phyloP scores from a whole-genome alignment of 2,329 filamentous ascomycete genomes.

The Colletotrichum zoysiae region DNA sequence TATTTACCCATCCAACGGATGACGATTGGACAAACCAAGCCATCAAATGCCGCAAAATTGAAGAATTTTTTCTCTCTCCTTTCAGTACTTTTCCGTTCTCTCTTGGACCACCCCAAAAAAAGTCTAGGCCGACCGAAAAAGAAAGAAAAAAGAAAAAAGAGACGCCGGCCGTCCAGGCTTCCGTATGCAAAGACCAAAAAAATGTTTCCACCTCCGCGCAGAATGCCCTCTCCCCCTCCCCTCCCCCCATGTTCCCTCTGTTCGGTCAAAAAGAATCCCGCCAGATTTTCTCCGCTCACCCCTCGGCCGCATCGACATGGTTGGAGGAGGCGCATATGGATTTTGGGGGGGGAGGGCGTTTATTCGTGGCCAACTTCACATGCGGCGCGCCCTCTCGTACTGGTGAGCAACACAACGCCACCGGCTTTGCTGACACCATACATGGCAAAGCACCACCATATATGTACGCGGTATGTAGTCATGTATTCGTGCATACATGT shows the following conservation, averaged over 20 bases:
- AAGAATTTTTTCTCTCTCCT: neutral
- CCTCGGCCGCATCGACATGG: neutral
- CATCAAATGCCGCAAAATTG: slow-evolving; percentile 6
- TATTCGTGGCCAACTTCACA: slow-evolving; percentile 23
- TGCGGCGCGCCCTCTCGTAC: neutral
- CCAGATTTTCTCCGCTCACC: neutral
- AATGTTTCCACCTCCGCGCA: neutral
- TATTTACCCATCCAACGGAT: neutral
- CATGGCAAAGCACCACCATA: too few species aligned
- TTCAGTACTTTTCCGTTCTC: too few species aligned
- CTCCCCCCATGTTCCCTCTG: neutral
- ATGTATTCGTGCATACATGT: too few species aligned
- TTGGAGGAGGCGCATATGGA: slow-evolving; percentile 5
- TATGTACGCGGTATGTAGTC: neutral
- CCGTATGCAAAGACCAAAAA: neutral
- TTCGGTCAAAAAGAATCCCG: slow-evolving; percentile 3
- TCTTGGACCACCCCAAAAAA: neutral
- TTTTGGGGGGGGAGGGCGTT: neutral
- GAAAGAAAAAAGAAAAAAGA: neutral
- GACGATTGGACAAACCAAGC: neutral
- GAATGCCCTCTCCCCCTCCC: too few species aligned
- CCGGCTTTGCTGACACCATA: neutral
- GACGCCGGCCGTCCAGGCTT: slow-evolving; percentile 5
- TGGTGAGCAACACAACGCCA: neutral
- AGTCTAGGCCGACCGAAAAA: slow-evolving; percentile 29